Evolutionary conservation across 2,329 filamentous ascomycete species (phyloP), one percentile per base, ranked within the genome.

Genomic region (Myriosclerotinia curreyana): DNA sequence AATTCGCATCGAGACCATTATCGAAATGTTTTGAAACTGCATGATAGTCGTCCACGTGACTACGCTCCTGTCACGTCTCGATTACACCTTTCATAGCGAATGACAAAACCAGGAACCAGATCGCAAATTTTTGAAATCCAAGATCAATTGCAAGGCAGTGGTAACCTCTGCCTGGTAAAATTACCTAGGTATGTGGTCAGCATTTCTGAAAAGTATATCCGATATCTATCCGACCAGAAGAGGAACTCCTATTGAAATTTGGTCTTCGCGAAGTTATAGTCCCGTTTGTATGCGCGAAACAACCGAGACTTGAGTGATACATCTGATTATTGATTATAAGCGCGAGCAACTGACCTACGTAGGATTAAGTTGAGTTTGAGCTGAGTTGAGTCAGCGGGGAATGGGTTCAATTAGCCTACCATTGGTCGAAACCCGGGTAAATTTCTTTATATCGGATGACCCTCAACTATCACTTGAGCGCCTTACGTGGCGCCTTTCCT

Each of bases 71-170:
- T 34, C 1, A 31, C 25, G n/a, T 34, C 53, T 56, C 11, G 53
- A 44, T 17, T 38, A n/a, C 4, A 38, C 44, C 25, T 4, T 31
- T 11, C 8, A 25, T 42, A 31, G 4, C 5, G 28, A 5, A 44
- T 44, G 25, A 56, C 14, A 20, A 31, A 44, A n/a, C 17, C 38
- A 31, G 38, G 53, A 56, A 44, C 53, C 53, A 56, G 53, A 56
- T 56, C 40, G 44, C 5, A 5, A 12, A 56, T 31, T 56, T 38
- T 56, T 44, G 53, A 25, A 31, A 9, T 11, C 20, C 15, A 25
- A 44, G 38, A 36, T 22, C 52, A n/a, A n/a, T n/a, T n/a, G n/a
- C n/a, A 42, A 55, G 52, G 14, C 22, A 49, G 48, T 28, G 28
- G 5, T 2, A 49, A 12, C n/a, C n/a, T n/a, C n/a, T n/a, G 40